Conservation (phyloP, 2,329 filamentous ascomycete species). For the Bipolaris victoriae region DNA sequence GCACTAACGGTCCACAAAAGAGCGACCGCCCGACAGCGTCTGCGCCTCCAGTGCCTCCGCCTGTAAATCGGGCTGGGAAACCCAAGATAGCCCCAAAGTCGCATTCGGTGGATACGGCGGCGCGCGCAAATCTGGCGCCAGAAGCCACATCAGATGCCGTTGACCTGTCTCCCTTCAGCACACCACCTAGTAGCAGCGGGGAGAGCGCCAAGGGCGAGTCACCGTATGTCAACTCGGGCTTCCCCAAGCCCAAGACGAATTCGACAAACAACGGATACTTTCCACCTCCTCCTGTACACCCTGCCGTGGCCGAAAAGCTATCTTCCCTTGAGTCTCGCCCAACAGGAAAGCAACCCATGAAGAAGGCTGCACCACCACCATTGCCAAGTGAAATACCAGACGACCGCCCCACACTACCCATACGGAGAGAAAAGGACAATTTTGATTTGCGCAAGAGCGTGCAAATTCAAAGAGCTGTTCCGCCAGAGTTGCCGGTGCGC, state of each 20-base stretch:
- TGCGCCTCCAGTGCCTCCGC: slow-evolving; percentile 63
- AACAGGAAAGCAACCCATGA: slow-evolving; percentile 24
- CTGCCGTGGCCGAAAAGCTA: slow-evolving; percentile 37
- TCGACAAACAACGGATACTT: slow-evolving; percentile 42
- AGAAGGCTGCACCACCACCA: slow-evolving; percentile 22
- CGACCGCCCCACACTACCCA: slow-evolving; percentile 59
- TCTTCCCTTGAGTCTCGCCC: slow-evolving; percentile 30
- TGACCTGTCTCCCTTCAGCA: slow-evolving; percentile 79
- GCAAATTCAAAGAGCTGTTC: slow-evolving; percentile 36
- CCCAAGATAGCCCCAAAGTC: slow-evolving; percentile 66
- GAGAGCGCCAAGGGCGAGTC: slow-evolving; percentile 55
- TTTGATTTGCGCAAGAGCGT: slow-evolving; percentile 46
- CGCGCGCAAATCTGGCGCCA: slow-evolving; percentile 41
- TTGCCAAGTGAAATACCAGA: slow-evolving; percentile 42
- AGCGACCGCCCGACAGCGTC: slow-evolving; percentile 49
- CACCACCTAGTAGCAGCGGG: slow-evolving; percentile 78
- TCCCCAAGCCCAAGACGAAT: slow-evolving; percentile 32
- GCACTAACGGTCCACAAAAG: slow-evolving; percentile 44
- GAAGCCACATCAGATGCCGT: slow-evolving; percentile 54
- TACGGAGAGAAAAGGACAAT: slow-evolving; percentile 48
- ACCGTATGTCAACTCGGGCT: slow-evolving; percentile 31
- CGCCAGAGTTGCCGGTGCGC: slow-evolving; percentile 44
- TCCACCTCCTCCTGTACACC: slow-evolving; percentile 39
- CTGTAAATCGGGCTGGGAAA: slow-evolving; percentile 81
- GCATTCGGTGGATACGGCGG: slow-evolving; percentile 34